Evolutionary conservation across 768 basidiomycete species (phyloP).

Genomic region (Leccinellum albellum): DNA sequence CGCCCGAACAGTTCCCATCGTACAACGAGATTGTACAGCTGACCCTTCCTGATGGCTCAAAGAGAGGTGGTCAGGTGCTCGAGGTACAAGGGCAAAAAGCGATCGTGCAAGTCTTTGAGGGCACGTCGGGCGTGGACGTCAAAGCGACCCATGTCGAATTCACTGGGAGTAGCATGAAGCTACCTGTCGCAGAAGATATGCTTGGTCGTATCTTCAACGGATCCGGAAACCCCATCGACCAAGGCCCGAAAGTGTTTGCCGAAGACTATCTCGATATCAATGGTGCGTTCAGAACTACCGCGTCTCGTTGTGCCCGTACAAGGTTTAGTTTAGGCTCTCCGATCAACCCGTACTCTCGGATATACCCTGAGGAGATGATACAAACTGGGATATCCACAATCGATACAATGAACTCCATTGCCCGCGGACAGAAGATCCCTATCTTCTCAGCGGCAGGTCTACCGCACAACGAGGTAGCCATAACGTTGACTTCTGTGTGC

Average conservation of each 20-base stretch:
- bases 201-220: constrained; percentile 99
- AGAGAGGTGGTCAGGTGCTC: constrained; percentile 94
- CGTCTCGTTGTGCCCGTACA: constrained; percentile 9
- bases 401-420: constrained; percentile 97
- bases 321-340: constrained; percentile 68
- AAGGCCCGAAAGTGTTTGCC: constrained; percentile 98
- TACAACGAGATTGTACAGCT: constrained; percentile 98
- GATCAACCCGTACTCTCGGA: constrained; percentile 96
- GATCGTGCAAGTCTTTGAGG: constrained; percentile 98
- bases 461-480: constrained; percentile 89
- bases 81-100: constrained; percentile 99
- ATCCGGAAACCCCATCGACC: constrained; percentile 95
- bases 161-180: constrained; percentile 97
- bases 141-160: constrained; percentile 97
- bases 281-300: constrained; percentile 49
- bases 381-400: constrained; percentile 99
- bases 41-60: constrained; percentile 91
- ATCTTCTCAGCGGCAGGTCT: constrained; percentile 99
- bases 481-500: constrained; percentile 19
- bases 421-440: constrained; percentile 99
- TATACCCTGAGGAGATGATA: constrained; percentile 99
- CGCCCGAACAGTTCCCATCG: constrained; percentile 71
- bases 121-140: constrained; percentile 95
- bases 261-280: constrained; percentile 99
- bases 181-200: constrained; percentile 99